Evolutionary conservation across 768 basidiomycete genomes (phyloP), one percentile per base, ranked within the genome.

Genomic region (Boletus rubescentipes): DNA sequence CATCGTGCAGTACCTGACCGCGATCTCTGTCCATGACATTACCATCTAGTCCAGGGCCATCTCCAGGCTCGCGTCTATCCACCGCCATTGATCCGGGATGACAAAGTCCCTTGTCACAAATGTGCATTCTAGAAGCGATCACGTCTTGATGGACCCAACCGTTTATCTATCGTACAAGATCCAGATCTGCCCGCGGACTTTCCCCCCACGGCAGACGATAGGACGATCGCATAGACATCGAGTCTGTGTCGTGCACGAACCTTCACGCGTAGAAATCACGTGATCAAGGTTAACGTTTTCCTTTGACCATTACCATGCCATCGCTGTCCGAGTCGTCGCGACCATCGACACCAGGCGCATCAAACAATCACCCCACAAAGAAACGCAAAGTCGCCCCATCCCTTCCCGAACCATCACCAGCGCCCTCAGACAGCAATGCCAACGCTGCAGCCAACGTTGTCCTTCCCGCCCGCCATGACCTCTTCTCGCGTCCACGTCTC

Each of bases 401-500:
- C 43, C 67, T 51, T 23, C 64, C 59, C 5, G 67, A 71, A 54
- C 52, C 81, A 3, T 86, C 85, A 0, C 84, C 85, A 23, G 82
- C 81, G 32, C 84, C 85, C 23, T 81, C 81, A 52, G 84, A 86
- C 55, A 68, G 73, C 26, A 75, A 64, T n/a, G 10, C 59, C n/a
- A 67, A 67, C 36, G 37, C 68, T 35, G 59, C 67, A 18, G 78
- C 74, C 52, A 79, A 77, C 55, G 72, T 77, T 54, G 77, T 88
- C 56, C 79, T 89, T 49, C 78, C 82, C 15, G 80, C 82, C 12
- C 84, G 85, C 30, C 79, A 84, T 55, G 87, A 90, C 69, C 79
- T 90, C 57, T 81, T 82, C 46, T 79, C 83, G 5, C 79, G 89
- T 23, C 86, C 85, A 2, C 83, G 83, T 46, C 82, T 91, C 37